Conservation (phyloP, 306 rosid species). For the Alnus rubra region DNA sequence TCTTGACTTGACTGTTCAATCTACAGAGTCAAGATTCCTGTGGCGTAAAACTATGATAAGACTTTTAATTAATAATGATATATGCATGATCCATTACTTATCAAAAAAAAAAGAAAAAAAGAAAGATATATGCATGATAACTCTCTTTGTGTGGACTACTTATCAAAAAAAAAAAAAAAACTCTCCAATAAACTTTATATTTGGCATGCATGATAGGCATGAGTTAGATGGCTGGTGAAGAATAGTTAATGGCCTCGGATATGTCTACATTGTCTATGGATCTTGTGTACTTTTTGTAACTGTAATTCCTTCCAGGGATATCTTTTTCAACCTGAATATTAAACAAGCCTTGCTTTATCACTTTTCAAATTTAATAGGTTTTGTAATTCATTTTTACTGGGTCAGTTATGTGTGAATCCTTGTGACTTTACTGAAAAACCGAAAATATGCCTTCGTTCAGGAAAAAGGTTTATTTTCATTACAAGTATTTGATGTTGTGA, state of each 20-base stretch:
- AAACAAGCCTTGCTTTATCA: neutral
- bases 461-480: neutral
- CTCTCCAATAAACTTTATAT: no score
- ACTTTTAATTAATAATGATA: no score
- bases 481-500: neutral
- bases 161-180: no score
- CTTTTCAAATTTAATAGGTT: neutral
- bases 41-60: no score
- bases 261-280: neutral
- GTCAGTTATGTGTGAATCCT: neutral
- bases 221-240: neutral
- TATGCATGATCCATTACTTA: neutral
- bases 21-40: neutral
- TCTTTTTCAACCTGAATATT: neutral
- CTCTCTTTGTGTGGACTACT: no score
- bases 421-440: neutral
- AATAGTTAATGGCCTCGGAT: neutral
- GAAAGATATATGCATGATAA: no score
- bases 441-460: neutral
- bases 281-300: neutral
- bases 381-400: neutral
- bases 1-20: neutral
- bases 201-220: neutral
- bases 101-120: no score
- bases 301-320: no score